These are phyloP conservation scores for Penicillium cosmopolitanum DNA, from an alignment of 495 filamentous ascomycete species.

Conservation along the genomic window DNA sequence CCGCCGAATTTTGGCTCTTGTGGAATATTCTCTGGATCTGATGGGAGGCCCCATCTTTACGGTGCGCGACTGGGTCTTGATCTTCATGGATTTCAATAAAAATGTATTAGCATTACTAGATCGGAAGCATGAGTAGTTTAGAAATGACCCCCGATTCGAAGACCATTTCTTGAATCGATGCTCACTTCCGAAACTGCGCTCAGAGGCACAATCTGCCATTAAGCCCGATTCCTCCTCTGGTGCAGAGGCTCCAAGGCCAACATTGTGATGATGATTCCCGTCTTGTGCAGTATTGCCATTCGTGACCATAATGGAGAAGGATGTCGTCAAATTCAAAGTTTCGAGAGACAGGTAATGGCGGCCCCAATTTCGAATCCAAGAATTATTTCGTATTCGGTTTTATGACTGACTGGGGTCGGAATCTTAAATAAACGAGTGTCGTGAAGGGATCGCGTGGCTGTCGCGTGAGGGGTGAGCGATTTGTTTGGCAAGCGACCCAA, in stretches of 20 bases:
- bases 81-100: not conserved
- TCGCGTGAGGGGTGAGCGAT: slow-evolving; percentile 3
- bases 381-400: slow-evolving; percentile 4
- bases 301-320: not conserved
- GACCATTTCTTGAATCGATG: slow-evolving; percentile 5
- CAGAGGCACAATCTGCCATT: slow-evolving; percentile 4
- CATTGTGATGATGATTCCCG: not conserved
- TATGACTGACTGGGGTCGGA: not conserved
- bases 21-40: slow-evolving; percentile 8
- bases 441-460: slow-evolving; percentile 2
- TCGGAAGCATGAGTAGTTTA: not conserved
- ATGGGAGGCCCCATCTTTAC: slow-evolving; percentile 7
- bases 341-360: not conserved
- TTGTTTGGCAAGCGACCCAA: slow-evolving; percentile 3
- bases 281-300: slow-evolving; percentile 1
- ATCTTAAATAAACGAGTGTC: slow-evolving; percentile 5
- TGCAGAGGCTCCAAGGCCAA: not conserved
- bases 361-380: not conserved
- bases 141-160: slow-evolving; percentile 5
- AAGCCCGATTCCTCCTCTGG: not conserved
- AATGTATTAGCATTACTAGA: slow-evolving; percentile 1
- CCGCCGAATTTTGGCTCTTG: not conserved
- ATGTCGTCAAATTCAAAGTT: not conserved
- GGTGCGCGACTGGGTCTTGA: not conserved
- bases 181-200: slow-evolving; percentile 4